Base-by-base conservation (phyloP, 257 asterid species). In the Nicotiana benthamiana region DNA sequence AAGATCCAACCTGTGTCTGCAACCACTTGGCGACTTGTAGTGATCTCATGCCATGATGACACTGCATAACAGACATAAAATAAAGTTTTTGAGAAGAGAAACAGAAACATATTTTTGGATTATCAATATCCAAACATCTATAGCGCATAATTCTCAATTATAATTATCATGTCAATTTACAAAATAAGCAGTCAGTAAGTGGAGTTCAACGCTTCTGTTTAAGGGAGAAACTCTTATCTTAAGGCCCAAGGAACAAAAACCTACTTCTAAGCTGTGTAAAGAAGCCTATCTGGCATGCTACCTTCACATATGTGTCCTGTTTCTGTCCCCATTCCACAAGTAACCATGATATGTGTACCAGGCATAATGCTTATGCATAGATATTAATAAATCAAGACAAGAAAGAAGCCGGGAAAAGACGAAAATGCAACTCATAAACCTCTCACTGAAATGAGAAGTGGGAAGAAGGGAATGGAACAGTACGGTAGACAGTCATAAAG, bases 1-100 rank as follows among this genome's bases (percentile, higher is more conserved):
- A 74, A 24, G 79, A 74, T 5, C 80, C 68, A 74, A 94, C 97
- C 97, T 94, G 97, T 32, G 94, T 89, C 88, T 89, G 97, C 97
- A 94, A 87, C 98, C 98, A 94, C 79, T 93, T 96, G 65, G 98
- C 97, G 40, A 92, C 97, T 84, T 94, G 97, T 89, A 94, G 84
- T 17, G 98, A 94, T 70, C 98, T 89, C 93, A 88, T 70, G 65
- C 98, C 98, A 80, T 93, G 98, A 85, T 94, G 98, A 88, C 98
- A 94, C 97, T 94, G 95, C 89, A 87, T 61, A 48, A 62, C 61
- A 83, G 81, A 80, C 30, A 63, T 64, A 43, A 36, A 40, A 80
- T 12, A 56, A 57, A 53, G 60, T 30, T 67, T 54, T 75, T 85
- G 56, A 64, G 43, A 77, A 52, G 79, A 57, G 57, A 24, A 80